These are phyloP conservation scores for Zygoascus sp. DNA, from an alignment of 1,139 yeast species.

Conservation along the genomic window DNA sequence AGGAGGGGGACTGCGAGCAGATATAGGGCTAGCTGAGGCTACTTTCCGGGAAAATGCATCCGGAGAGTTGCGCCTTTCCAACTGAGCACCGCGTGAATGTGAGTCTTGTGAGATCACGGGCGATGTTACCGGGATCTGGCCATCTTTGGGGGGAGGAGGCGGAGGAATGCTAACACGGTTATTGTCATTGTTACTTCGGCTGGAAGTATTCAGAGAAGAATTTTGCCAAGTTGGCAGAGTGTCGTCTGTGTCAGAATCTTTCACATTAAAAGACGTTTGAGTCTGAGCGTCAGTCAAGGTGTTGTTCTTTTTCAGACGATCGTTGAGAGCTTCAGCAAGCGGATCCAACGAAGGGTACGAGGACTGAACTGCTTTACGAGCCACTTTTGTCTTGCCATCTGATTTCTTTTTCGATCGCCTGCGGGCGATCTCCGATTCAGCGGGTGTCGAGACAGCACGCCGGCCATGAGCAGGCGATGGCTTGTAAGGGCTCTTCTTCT, in stretches of 20 bases:
- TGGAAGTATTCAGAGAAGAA: too few relatives aligned
- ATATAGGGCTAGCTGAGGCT: too few relatives aligned
- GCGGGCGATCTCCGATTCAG: conserved; percentile 1
- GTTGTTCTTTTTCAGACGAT: conserved; percentile 20
- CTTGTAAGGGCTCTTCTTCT: conserved; percentile 14
- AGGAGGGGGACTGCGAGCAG: background rate
- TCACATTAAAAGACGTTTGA: conserved; percentile 11
- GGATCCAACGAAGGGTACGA: conserved; percentile 18
- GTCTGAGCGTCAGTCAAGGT: conserved; percentile 14
- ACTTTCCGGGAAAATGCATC: background rate
- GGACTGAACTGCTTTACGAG: conserved; percentile 10
- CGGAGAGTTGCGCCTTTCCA: background rate
- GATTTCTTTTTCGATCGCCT: conserved; percentile 10
- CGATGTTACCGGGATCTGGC: background rate
- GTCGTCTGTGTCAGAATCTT: background rate
- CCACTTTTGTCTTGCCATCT: background rate
- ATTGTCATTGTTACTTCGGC: too few relatives aligned
- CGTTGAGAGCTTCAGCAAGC: conserved; percentile 24
- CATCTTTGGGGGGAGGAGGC: background rate
- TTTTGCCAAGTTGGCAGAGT: background rate
- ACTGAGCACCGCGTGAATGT: background rate
- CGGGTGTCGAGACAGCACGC: conserved; percentile 21
- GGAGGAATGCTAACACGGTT: background rate
- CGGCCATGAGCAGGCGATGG: conserved; percentile 13
- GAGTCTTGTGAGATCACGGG: background rate